phyloP scores from a whole-genome alignment of 2,329 filamentous ascomycete species.

The Trichoderma harzianum region DNA sequence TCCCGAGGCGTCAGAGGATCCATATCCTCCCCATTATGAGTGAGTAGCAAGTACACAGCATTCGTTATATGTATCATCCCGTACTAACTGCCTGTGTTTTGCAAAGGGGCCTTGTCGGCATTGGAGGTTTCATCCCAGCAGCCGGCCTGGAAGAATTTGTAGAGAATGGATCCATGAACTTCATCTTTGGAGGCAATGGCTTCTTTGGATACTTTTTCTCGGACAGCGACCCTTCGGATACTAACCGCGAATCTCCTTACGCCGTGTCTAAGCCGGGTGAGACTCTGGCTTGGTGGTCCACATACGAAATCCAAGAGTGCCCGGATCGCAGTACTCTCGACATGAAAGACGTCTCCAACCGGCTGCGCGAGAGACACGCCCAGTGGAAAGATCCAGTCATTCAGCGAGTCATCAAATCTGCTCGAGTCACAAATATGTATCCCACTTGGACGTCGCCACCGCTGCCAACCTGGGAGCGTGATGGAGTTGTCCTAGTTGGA shows the following conservation, averaged over 20 bases:
- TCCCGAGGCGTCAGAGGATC: constrained; percentile 22
- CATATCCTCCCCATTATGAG: constrained; percentile 26
- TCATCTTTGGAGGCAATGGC: constrained; percentile 24
- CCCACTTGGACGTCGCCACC: constrained; percentile 24
- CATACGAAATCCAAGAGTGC: constrained; percentile 21
- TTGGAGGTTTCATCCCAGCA: constrained; percentile 23
- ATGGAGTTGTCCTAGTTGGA: constrained; percentile 24
- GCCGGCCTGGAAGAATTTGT: constrained; percentile 19
- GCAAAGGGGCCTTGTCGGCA: constrained; percentile 23
- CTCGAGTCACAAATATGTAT: constrained; percentile 22
- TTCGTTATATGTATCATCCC: background rate
- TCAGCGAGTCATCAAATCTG: constrained; percentile 14
- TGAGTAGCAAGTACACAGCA: background rate
- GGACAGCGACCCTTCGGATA: constrained; percentile 17
- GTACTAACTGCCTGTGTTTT: background rate
- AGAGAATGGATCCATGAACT: constrained; percentile 24
- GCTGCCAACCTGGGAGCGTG: constrained; percentile 24
- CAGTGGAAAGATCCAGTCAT: constrained; percentile 25
- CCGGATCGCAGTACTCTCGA: constrained; percentile 20
- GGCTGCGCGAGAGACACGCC: constrained; percentile 21
- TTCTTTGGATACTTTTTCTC: constrained; percentile 26
- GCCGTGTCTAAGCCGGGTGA: constrained; percentile 21
- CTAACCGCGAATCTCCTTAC: constrained; percentile 22
- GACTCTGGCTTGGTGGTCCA: constrained; percentile 24
- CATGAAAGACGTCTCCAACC: constrained; percentile 20